phyloP scores from a whole-genome alignment of 768 basidiomycete species.

The Boletus vermiculosoides region DNA sequence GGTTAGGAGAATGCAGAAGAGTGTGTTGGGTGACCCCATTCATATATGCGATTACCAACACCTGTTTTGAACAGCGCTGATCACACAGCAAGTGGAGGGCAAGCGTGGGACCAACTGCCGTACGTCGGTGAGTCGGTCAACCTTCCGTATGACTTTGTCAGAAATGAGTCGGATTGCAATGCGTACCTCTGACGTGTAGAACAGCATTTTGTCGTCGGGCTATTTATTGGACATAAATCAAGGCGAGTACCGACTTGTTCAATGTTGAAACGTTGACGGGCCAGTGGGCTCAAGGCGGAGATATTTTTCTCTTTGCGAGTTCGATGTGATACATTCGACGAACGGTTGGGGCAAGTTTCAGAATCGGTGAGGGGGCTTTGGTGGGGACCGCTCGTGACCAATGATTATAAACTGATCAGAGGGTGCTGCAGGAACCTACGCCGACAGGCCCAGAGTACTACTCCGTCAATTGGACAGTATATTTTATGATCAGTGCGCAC shows the following conservation, averaged over 20 bases:
- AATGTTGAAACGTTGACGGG: neutral
- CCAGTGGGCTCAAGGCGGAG: neutral
- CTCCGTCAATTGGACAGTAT: too few species aligned
- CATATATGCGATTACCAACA: neutral
- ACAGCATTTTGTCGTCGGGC: neutral
- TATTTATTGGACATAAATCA: too few species aligned
- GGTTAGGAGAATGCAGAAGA: neutral
- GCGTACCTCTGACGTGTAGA: neutral
- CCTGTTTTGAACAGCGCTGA: slow-evolving; percentile 2
- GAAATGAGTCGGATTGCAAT: neutral
- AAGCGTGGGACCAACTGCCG: too few species aligned
- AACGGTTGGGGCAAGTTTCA: neutral
- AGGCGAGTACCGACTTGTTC: neutral
- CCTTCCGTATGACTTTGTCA: too few species aligned
- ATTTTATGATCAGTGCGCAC: too few species aligned
- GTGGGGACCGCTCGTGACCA: too few species aligned
- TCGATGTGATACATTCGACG: too few species aligned
- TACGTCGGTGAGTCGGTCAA: too few species aligned
- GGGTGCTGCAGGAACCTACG: too few species aligned
- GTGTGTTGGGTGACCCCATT: neutral
- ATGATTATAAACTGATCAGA: too few species aligned
- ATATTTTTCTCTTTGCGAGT: neutral
- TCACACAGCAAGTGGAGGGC: slow-evolving; percentile 9
- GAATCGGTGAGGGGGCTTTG: neutral
- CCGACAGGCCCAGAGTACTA: too few species aligned